Conservation (phyloP, 2,329 filamentous ascomycete genomes). For the Mycosphaerella arachidis region DNA sequence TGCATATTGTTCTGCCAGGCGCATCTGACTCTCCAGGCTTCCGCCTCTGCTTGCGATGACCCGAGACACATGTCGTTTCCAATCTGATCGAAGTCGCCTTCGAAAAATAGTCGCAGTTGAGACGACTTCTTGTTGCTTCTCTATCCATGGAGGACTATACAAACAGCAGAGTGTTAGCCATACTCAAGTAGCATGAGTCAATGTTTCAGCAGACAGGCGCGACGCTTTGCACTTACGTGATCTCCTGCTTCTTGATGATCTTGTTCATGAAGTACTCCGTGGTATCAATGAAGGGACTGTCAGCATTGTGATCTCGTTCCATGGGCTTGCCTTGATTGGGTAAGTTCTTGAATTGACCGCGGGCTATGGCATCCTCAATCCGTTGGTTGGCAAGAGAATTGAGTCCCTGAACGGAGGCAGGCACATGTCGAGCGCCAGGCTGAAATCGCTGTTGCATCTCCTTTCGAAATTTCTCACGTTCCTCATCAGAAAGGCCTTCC, state of each 20-base stretch:
- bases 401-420: slow-evolving; percentile 72
- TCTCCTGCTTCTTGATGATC: slow-evolving; percentile 93
- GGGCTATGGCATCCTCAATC: slow-evolving; percentile 89
- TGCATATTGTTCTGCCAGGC: slow-evolving; percentile 67
- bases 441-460: slow-evolving; percentile 78
- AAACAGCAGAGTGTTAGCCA: too few relatives aligned
- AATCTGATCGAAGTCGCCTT: slow-evolving; percentile 69
- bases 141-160: slow-evolving; percentile 78
- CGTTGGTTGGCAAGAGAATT: slow-evolving; percentile 80
- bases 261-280: slow-evolving; percentile 99
- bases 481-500: slow-evolving; percentile 60
- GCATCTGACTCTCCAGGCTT: slow-evolving; percentile 66
- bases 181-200: too few relatives aligned
- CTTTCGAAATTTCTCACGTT: slow-evolving; percentile 65
- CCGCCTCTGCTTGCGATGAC: slow-evolving; percentile 76
- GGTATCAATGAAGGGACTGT: slow-evolving; percentile 87
- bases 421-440: slow-evolving; percentile 66
- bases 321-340: slow-evolving; percentile 67
- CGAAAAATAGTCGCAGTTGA: slow-evolving; percentile 68
- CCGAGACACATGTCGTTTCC: slow-evolving; percentile 76
- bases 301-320: slow-evolving; percentile 75
- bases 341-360: slow-evolving; percentile 85
- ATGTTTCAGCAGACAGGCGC: too few relatives aligned
- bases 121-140: slow-evolving; percentile 89
- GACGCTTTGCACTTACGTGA: slow-evolving; percentile 48